These are phyloP conservation scores for Penicillium sp. DNA, from an alignment of 2,329 filamentous ascomycete species.

Conservation along the genomic window DNA sequence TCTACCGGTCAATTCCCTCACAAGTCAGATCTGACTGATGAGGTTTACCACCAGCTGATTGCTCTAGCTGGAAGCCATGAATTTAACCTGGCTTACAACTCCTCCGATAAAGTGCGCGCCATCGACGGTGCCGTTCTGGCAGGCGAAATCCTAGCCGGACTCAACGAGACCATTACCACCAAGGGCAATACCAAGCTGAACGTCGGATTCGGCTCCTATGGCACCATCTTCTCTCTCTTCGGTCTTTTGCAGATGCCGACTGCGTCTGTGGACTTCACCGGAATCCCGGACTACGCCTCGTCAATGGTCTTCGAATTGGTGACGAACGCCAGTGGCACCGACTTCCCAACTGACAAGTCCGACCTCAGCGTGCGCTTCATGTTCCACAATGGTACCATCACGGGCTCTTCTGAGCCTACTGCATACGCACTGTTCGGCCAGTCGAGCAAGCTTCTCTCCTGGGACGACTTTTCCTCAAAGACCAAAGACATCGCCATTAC, in stretches of 20 bases:
- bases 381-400: conserved; percentile 62
- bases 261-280: conserved; percentile 63
- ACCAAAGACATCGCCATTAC: conserved; percentile 67
- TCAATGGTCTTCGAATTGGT: conserved; percentile 75
- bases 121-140: conserved; percentile 63
- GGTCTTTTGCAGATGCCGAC: conserved; percentile 54
- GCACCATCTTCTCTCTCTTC: conserved; percentile 60
- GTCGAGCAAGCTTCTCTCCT: conserved; percentile 56
- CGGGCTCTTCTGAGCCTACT: conserved; percentile 43
- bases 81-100: conserved; percentile 79
- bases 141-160: conserved; percentile 55
- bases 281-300: conserved; percentile 79
- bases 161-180: conserved; percentile 42
- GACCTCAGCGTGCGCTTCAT: conserved; percentile 61
- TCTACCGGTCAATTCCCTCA: conserved; percentile 56
- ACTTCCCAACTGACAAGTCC: conserved; percentile 42
- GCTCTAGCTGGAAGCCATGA: conserved; percentile 77
- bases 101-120: conserved; percentile 46
- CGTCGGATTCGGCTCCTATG: conserved; percentile 63
- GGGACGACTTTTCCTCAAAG: conserved; percentile 63
- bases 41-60: conserved; percentile 61
- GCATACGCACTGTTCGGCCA: conserved; percentile 63
- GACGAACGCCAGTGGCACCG: conserved; percentile 46
- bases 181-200: conserved; percentile 42
- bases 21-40: conserved; percentile 57